Evolutionary conservation across 768 basidiomycete genomes (phyloP).

Genomic region (Sutorius australiensis): DNA sequence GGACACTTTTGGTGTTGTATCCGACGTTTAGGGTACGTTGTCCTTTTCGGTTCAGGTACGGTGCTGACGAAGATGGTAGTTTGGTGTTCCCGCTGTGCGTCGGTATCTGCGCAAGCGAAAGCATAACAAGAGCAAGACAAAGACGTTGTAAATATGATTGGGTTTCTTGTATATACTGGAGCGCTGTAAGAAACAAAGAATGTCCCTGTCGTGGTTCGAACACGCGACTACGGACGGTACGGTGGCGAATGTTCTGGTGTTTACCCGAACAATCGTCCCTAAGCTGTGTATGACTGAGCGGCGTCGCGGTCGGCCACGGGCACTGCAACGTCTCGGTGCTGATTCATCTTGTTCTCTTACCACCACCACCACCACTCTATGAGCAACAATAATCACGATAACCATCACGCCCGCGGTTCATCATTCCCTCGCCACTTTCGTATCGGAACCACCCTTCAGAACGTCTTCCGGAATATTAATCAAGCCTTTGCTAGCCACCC

Average conservation of each 20-base stretch:
- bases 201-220: slow-evolving; percentile 13
- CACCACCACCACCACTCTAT: slow-evolving; percentile 17
- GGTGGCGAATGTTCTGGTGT: slow-evolving; percentile 32
- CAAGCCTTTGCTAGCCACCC: slow-evolving; percentile 25
- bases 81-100: slow-evolving; percentile 58
- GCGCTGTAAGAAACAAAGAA: not conserved
- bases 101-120: slow-evolving; percentile 43
- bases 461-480: slow-evolving; percentile 30
- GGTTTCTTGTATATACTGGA: not conserved
- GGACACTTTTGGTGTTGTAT: slow-evolving; percentile 60
- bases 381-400: slow-evolving; percentile 15
- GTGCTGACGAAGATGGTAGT: slow-evolving; percentile 39
- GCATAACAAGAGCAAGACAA: slow-evolving; percentile 32
- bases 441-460: slow-evolving; percentile 27
- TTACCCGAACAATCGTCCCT: slow-evolving; percentile 24
- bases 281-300: not conserved
- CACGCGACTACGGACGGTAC: not conserved
- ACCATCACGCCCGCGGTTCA: slow-evolving; percentile 1
- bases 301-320: not conserved
- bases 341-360: slow-evolving; percentile 18
- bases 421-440: slow-evolving; percentile 20
- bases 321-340: not conserved
- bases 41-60: not conserved
- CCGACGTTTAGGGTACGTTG: slow-evolving; percentile 59
- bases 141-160: slow-evolving; percentile 24